Percentiles rank a stretch among this genome's conserved stretches.
Conservation (phyloP, 2,329 filamentous ascomycete species). For the Epichloe sibirici region DNA sequence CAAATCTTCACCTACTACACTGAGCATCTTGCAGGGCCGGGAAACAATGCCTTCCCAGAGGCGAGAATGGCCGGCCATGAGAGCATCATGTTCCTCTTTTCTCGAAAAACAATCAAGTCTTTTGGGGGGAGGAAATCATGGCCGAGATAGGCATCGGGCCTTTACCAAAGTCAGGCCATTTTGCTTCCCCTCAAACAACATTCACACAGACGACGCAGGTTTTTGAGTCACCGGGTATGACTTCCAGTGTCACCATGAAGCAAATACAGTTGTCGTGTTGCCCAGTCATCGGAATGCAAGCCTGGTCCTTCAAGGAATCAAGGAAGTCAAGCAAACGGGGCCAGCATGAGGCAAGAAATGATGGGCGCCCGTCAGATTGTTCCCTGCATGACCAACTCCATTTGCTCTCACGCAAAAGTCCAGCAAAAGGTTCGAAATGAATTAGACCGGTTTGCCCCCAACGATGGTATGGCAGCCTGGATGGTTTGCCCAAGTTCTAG, state of each 20-base stretch:
- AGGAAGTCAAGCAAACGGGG: not conserved
- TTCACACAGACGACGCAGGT: slow-evolving; percentile 1
- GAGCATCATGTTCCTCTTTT: too few species aligned
- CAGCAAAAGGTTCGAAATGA: not conserved
- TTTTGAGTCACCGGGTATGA: slow-evolving; percentile 5
- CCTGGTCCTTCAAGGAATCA: not conserved
- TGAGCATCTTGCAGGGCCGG: not conserved
- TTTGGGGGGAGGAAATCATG: not conserved
- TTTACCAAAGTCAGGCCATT: slow-evolving; percentile 7
- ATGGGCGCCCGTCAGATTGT: not conserved
- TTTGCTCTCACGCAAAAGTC: not conserved
- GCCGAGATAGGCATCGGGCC: slow-evolving; percentile 4
- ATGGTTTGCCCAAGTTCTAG: not conserved
- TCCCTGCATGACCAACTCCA: not conserved
- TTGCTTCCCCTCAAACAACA: slow-evolving; percentile 1
- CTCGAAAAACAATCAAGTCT: not conserved
- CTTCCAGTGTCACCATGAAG: slow-evolving; percentile 2
- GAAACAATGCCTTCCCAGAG: not conserved
- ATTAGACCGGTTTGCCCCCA: not conserved
- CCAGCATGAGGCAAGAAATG: not conserved
- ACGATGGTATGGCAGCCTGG: not conserved
- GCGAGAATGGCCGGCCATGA: not conserved
- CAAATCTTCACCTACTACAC: not conserved
- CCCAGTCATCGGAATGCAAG: not conserved
- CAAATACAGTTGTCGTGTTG: not conserved